Conservation (phyloP, 2,329 filamentous ascomycete genomes). For the Xylariaceae sp. region DNA sequence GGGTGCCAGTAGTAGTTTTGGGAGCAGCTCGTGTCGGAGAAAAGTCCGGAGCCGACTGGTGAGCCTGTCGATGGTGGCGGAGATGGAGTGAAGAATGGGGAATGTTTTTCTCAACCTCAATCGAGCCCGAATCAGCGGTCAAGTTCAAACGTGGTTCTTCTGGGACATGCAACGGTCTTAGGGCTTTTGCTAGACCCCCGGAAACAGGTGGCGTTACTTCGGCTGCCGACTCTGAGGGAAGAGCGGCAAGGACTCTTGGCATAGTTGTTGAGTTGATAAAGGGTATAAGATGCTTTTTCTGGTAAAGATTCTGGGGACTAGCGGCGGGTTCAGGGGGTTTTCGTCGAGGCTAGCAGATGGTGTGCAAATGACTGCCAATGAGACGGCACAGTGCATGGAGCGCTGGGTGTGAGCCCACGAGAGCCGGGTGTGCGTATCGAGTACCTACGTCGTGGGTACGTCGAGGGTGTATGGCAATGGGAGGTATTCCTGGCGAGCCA, state of each 20-base stretch:
- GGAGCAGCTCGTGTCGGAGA: not conserved
- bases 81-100: conserved; percentile 11
- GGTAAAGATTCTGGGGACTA: conserved; percentile 4
- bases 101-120: conserved; percentile 1
- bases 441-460: too few species aligned
- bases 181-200: not conserved
- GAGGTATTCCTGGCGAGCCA: too few species aligned
- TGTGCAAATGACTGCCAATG: not conserved
- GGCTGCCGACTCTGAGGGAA: conserved; percentile 6
- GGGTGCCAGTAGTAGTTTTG: conserved; percentile 13
- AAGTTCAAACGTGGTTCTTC: not conserved
- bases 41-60: conserved; percentile 23
- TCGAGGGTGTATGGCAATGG: too few species aligned
- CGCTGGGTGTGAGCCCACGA: too few species aligned
- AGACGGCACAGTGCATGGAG: not conserved
- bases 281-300: conserved; percentile 7
- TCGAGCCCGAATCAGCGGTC: conserved; percentile 16
- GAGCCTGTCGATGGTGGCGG: conserved; percentile 27
- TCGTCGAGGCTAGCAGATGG: not conserved
- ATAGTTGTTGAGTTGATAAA: conserved; percentile 21
- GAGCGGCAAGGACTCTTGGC: conserved; percentile 20
- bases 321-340: conserved; percentile 11
- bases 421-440: too few species aligned
- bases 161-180: not conserved
- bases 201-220: conserved; percentile 5